These are phyloP conservation scores for Trichoderma erinaceum DNA, from an alignment of 495 filamentous ascomycete genomes.

Conservation along the genomic window DNA sequence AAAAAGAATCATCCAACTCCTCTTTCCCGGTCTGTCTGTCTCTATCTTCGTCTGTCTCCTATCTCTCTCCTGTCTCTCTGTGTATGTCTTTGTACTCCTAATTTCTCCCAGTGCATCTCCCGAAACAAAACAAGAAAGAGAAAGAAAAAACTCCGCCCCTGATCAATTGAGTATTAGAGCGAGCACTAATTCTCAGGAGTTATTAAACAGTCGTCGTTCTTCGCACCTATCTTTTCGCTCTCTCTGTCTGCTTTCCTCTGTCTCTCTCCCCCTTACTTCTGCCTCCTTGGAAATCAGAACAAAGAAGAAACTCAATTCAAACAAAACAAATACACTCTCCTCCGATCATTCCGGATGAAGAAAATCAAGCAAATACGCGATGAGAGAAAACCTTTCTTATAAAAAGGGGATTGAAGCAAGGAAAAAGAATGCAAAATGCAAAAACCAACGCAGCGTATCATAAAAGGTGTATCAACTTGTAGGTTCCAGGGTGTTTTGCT, in stretches of 20 bases:
- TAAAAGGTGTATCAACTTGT: neutral
- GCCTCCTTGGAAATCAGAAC: neutral
- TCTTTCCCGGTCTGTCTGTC: too few species aligned
- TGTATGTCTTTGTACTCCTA: neutral
- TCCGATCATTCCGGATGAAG: neutral
- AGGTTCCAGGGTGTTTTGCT: conserved; percentile 3
- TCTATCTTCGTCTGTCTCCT: neutral
- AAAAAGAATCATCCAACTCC: neutral
- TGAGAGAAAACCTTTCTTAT: neutral
- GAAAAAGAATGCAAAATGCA: conserved; percentile 1
- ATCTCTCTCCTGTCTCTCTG: neutral
- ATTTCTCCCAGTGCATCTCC: neutral
- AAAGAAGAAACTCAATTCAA: neutral
- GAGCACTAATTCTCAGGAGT: neutral
- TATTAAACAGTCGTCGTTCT: neutral
- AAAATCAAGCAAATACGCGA: neutral
- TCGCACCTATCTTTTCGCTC: neutral
- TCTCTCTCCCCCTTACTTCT: neutral
- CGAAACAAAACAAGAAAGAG: neutral
- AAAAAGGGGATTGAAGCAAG: neutral
- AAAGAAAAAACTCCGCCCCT: neutral
- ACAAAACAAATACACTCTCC: conserved; percentile 3
- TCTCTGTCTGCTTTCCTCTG: neutral
- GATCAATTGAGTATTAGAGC: neutral
- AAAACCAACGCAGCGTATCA: conserved; percentile 11